phyloP scores from a whole-genome alignment of 2,329 filamentous ascomycete species.

The Penicillium sp. region DNA sequence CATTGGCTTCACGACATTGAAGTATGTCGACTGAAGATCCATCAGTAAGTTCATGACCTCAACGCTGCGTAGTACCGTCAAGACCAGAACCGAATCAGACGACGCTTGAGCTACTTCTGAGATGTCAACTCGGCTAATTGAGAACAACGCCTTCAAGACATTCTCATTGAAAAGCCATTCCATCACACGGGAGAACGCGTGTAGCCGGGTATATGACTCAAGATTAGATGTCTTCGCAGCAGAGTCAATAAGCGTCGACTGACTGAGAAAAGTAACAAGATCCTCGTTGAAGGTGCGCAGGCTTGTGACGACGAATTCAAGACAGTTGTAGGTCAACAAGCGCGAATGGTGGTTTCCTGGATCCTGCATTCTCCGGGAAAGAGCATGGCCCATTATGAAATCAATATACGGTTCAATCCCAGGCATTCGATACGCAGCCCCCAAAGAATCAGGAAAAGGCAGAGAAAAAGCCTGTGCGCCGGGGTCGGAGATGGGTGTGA shows the following conservation, averaged over 20 bases:
- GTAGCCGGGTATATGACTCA: conserved; percentile 72
- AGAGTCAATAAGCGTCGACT: conserved; percentile 66
- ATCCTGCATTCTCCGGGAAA: conserved; percentile 61
- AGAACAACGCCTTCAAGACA: conserved; percentile 72
- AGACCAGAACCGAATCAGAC: conserved; percentile 72
- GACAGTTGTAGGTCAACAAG: conserved; percentile 69
- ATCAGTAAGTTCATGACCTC: conserved; percentile 77
- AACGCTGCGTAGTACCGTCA: conserved; percentile 71
- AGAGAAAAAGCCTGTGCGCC: conserved; percentile 63
- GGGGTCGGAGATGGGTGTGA: conserved; percentile 50
- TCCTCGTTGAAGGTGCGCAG: conserved; percentile 90
- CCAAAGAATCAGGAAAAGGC: conserved; percentile 81
- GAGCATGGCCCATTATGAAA: conserved; percentile 75
- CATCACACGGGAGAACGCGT: conserved; percentile 92
- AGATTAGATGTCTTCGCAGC: conserved; percentile 70
- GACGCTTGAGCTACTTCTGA: conserved; percentile 65
- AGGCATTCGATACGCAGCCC: conserved; percentile 67
- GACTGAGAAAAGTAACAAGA: conserved; percentile 75
- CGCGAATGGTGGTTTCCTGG: conserved; percentile 64
- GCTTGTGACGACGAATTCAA: conserved; percentile 76
- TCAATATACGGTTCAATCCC: conserved; percentile 93
- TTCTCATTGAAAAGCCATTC: conserved; percentile 97
- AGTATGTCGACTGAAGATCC: conserved; percentile 83
- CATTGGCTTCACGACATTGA: conserved; percentile 77
- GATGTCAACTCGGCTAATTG: conserved; percentile 69